phyloP scores from a whole-genome alignment of 106 monocot species.

The Platanthera guangdongensis region DNA sequence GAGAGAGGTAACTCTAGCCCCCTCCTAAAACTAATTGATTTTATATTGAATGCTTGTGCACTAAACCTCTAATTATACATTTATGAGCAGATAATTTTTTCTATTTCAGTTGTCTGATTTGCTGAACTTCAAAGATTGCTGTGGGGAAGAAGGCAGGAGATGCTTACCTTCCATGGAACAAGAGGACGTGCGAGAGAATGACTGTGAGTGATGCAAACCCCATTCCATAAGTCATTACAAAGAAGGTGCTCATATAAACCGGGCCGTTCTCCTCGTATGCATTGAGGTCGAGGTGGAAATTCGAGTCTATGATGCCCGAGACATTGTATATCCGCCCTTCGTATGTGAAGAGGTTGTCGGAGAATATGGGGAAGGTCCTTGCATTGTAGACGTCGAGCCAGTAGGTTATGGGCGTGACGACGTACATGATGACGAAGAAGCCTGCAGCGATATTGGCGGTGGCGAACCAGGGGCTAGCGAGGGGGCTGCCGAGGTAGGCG shows the following conservation, averaged over 20 bases:
- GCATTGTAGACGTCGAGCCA: constrained; percentile 70
- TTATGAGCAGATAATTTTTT: too few species aligned
- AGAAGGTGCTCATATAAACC: constrained; percentile 76
- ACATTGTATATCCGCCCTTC: constrained; percentile 60
- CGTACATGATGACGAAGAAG: constrained; percentile 58
- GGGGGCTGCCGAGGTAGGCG: constrained; percentile 80
- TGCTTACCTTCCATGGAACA: constrained; percentile 80
- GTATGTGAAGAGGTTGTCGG: constrained; percentile 50
- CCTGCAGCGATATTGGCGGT: constrained; percentile 72
- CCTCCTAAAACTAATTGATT: too few species aligned
- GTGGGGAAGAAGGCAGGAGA: too few species aligned
- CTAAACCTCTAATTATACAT: too few species aligned
- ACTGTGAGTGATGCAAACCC: constrained; percentile 76
- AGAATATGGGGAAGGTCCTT: constrained; percentile 80
- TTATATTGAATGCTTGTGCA: too few species aligned
- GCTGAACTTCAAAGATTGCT: too few species aligned
- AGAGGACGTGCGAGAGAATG: constrained; percentile 55
- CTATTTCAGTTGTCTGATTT: too few species aligned
- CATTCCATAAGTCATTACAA: constrained; percentile 65
- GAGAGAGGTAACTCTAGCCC: too few species aligned
- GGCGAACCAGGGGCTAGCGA: constrained; percentile 89
- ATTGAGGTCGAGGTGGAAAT: constrained; percentile 58
- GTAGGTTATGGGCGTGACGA: constrained; percentile 60
- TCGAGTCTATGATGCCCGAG: constrained; percentile 39
- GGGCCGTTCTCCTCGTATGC: constrained; percentile 67